A percentile compares a stretch with the other conserved stretches of the same genome.
Evolutionary conservation across 495 filamentous ascomycete genomes (phyloP).

Genomic region (Evansstolkia leycettana): DNA sequence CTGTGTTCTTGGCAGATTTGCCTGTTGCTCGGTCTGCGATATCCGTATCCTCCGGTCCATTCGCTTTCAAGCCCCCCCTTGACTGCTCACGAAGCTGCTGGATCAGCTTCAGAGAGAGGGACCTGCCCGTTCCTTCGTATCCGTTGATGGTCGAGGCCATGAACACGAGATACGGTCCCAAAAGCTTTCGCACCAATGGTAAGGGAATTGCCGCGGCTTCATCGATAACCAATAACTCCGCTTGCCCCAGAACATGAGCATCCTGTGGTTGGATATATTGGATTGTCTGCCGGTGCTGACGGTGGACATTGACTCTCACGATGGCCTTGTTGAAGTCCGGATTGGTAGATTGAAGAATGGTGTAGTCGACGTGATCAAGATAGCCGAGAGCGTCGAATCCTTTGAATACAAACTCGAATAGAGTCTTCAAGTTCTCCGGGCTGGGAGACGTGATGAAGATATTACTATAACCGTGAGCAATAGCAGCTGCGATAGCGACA

Average conservation of each 20-base stretch:
- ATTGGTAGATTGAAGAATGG: conserved; percentile 96
- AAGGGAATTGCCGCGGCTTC: conserved; percentile 96
- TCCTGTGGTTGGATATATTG: conserved; percentile 97
- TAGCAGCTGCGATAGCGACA: conserved; percentile 83
- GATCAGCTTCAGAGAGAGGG: conserved; percentile 90
- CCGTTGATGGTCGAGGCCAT: conserved; percentile 99
- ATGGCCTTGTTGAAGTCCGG: conserved; percentile 99
- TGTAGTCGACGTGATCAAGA: conserved; percentile 90
- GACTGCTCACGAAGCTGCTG: conserved; percentile 95
- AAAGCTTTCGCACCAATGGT: conserved; percentile 80
- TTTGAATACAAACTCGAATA: conserved; percentile 98
- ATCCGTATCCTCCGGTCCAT: conserved; percentile 41
- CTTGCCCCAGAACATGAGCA: conserved; percentile 86
- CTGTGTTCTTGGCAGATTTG: conserved; percentile 49
- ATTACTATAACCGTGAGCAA: conserved; percentile 96
- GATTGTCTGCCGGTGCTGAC: conserved; percentile 94
- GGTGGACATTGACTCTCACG: conserved; percentile 89
- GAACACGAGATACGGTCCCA: conserved; percentile 97
- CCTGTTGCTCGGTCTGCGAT: conserved; percentile 64
- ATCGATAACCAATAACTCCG: conserved; percentile 92
- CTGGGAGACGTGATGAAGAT: conserved; percentile 99
- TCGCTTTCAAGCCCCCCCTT: conserved; percentile 39
- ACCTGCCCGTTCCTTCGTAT: conserved; percentile 95
- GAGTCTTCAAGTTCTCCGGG: conserved; percentile 94
- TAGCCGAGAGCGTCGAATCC: conserved; percentile 92